Base-by-base conservation (phyloP, 176 grass and related monocot genomes). In the Hsuehochloa calcarea region DNA sequence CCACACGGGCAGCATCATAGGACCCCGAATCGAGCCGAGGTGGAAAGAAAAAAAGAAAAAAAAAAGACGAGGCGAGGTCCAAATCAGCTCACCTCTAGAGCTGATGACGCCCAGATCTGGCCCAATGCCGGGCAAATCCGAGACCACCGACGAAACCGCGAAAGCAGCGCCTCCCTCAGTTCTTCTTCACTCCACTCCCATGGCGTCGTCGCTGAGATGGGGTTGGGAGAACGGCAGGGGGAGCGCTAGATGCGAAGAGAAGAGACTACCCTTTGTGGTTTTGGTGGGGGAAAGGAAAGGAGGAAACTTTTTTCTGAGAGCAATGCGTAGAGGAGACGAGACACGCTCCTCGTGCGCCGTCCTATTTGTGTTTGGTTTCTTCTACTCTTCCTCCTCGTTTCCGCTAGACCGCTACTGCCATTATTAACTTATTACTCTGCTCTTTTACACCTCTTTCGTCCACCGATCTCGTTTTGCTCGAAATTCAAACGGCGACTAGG, bases 61-160 rank as follows among this genome's bases (percentile, higher is more conserved):
- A 10, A 67, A 14, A 0, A 49, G 46, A 10, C 2, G 8, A 40
- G 6, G 11, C 0, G 56, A 70, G 38, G 37, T 10, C 3, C 63
- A 58, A 63, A 85, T 77, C 63, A 38, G 67, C 61, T 80, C 69
- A 85, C 87, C 87, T 75, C 9, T 3, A 68, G 51, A 73, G 73
- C 5, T 55, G 46, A 1, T 0, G 70, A 35, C 80, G 67, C 23
- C 49, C 69, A 63, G 83, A 59, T 82, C 79, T 46, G 84, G 64
- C 27, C 27, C 67, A 87, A 82, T 82, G 86, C 77, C 55, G 56
- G 1, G 14, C 44, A 50, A 35, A 23, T 12, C 68, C 1, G 60
- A n/a, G 46, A 6, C 0, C 46, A 5, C 14, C 11, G 70, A 75
- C 1, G 71, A 35, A 15, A n/a, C 40, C 12, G 65, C 63, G 15